phyloP scores from a whole-genome alignment of 768 basidiomycete genomes.

The Tulasnella sp. region DNA sequence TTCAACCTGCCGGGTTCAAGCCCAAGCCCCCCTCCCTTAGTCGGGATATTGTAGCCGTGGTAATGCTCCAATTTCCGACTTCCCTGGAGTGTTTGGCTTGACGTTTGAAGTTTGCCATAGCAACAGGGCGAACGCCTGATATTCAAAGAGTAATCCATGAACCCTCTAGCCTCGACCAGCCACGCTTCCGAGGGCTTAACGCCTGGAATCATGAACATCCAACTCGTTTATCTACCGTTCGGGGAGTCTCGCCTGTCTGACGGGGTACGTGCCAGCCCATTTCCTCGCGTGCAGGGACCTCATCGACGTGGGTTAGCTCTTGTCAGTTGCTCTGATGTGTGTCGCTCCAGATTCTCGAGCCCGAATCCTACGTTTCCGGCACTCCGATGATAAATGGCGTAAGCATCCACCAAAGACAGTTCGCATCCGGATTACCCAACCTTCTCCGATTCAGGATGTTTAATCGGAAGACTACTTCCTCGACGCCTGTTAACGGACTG shows the following conservation, averaged over 20 bases:
- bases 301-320: constrained; percentile 11
- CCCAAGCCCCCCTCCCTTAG: no score
- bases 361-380: constrained; percentile 62
- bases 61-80: no score
- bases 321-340: constrained; percentile 29
- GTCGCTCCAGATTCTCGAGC: constrained; percentile 55
- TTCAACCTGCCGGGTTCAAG: no score
- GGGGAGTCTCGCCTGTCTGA: background rate
- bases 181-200: background rate
- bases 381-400: constrained; percentile 74
- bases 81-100: no score
- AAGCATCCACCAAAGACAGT: constrained; percentile 22
- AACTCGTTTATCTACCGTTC: constrained; percentile 8
- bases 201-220: background rate
- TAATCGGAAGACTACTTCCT: constrained; percentile 72
- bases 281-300: background rate
- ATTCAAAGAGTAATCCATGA: background rate
- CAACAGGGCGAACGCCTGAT: no score
- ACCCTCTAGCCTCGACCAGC: background rate
- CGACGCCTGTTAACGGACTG: constrained; percentile 58
- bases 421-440: background rate
- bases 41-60: no score
- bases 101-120: no score
- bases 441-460: constrained; percentile 49
- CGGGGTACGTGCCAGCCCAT: background rate